Conservation (phyloP, 2,329 filamentous ascomycete genomes). For the Scedosporium dehoogii region DNA sequence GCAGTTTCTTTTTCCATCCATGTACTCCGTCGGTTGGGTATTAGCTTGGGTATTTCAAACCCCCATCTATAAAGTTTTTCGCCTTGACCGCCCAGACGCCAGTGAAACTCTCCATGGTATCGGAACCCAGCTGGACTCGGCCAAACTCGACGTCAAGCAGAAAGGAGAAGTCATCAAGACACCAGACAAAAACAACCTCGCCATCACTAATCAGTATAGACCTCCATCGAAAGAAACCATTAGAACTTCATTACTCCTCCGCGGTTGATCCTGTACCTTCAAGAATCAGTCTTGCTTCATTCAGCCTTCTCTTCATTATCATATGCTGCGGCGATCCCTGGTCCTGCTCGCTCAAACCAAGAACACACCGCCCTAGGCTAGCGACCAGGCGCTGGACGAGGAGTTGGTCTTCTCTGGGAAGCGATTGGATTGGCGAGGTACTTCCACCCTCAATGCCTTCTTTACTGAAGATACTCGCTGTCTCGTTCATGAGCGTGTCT, state of each 20-base stretch:
- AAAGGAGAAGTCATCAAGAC: no score
- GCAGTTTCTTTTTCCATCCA: not conserved
- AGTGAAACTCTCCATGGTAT: not conserved
- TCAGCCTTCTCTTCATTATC: constrained; percentile 60
- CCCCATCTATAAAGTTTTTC: not conserved
- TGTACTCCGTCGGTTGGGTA: not conserved
- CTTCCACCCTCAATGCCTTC: constrained; percentile 18
- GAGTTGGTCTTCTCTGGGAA: constrained; percentile 47
- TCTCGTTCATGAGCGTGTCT: constrained; percentile 37
- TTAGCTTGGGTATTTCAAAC: not conserved
- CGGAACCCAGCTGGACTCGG: no score
- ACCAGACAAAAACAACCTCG: no score
- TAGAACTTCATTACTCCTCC: not conserved
- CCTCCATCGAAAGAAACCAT: not conserved
- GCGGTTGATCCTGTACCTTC: constrained; percentile 40
- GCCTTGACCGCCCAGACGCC: not conserved
- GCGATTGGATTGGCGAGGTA: constrained; percentile 33
- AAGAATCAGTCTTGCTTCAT: constrained; percentile 62
- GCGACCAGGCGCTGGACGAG: constrained; percentile 51
- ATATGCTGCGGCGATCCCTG: constrained; percentile 47
- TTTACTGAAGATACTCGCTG: constrained; percentile 29
- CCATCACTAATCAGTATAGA: no score
- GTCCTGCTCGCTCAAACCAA: constrained; percentile 46
- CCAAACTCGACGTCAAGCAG: no score
- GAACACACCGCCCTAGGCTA: constrained; percentile 49